Evolutionary conservation across 495 filamentous ascomycete genomes (phyloP).

Genomic region (Aspergillus avenaceus): DNA sequence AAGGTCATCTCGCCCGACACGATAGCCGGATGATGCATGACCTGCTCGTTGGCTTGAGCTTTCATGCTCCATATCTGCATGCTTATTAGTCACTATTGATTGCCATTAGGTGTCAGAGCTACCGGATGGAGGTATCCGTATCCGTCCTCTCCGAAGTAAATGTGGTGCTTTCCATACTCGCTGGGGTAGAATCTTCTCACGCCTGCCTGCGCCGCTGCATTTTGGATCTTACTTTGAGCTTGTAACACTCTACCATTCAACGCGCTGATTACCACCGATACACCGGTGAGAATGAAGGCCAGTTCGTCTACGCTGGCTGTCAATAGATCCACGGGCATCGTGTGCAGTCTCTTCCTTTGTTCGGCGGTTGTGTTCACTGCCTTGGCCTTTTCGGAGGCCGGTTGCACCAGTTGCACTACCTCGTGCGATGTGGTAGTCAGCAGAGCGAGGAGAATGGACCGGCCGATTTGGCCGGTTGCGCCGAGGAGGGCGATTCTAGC

Average conservation of each 20-base stretch:
- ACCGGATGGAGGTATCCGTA: conserved; percentile 9
- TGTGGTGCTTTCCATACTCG: conserved; percentile 3
- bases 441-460: conserved; percentile 6
- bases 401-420: conserved; percentile 1
- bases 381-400: background rate
- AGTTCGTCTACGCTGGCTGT: background rate
- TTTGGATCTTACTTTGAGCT: conserved; percentile 1
- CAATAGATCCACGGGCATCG: background rate
- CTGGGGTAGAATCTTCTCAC: conserved; percentile 2
- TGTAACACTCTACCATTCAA: conserved; percentile 3
- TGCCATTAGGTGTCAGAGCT: background rate
- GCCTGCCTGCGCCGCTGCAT: conserved; percentile 2
- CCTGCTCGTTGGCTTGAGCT: background rate
- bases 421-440: background rate
- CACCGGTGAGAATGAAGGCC: background rate
- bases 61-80: conserved; percentile 7
- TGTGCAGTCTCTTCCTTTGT: background rate
- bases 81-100: background rate
- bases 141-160: conserved; percentile 2
- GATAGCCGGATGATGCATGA: conserved; percentile 7
- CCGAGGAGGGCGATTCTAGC: conserved; percentile 11
- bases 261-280: conserved; percentile 2
- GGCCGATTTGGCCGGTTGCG: conserved; percentile 13
- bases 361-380: background rate
- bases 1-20: conserved; percentile 8